Evolutionary conservation across 768 basidiomycete species (phyloP), one percentile per base, ranked within the genome.

Genomic region (Candolleomyces eurysporus): DNA sequence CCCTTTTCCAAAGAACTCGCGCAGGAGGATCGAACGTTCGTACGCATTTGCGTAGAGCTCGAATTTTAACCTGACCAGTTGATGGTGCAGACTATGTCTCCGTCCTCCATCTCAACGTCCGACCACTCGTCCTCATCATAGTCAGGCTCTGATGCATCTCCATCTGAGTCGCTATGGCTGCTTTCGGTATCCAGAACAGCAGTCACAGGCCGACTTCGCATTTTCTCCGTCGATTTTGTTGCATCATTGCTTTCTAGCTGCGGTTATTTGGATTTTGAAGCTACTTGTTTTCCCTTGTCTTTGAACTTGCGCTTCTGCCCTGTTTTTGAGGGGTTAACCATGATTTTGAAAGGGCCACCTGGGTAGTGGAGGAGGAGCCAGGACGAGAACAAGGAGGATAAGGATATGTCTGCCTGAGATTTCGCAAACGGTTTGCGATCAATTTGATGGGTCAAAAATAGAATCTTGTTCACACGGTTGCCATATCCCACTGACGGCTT

Each of bases 1-100:
- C 72, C 97, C 95, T 71, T 91, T 92, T 13, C 95, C 95, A 65
- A 94, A 98, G 64, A 97, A 94, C 62, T 94, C 92, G 17, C 89
- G 85, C 7, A 96, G 76, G 5, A 98, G 79, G 21, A 93, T 77
- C 0, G 88, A 83, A 19, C 92, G 85, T 67, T 96, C 94, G 65
- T 91, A 91, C 1, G 92, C 86, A 55, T 94, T 93, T 6, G 89
- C 83, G 68, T 94, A 91, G 0, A 96, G 82, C 69, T 96, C 94
- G 68, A 90, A 97, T 84, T 67, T 85, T 88, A 19, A 69, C 67
- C 43, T 63, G 43, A 59, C 60, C 49, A 14, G 66, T 36, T 7
- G 36, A 36, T 7, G 26, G 26, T 26, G 61, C 36, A 40, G 68
- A 68, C 67, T 61, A 78, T 75, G 13, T 72, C 71, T 9, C 63